Base-by-base conservation (phyloP, 805 yeast genomes). In the Ogataea neopini region DNA sequence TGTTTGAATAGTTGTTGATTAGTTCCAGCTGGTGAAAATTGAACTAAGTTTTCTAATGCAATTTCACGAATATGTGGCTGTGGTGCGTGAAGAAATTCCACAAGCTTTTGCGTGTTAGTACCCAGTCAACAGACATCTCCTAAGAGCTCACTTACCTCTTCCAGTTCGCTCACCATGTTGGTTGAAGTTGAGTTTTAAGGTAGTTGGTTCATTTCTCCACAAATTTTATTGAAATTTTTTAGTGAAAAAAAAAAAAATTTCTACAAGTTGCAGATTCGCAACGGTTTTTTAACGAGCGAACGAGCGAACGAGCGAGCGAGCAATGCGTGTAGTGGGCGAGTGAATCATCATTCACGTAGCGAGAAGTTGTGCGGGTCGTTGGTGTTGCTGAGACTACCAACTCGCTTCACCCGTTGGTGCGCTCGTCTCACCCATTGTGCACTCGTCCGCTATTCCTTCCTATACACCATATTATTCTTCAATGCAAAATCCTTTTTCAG, bases 21-120 rank as follows among this genome's bases (percentile, higher is more conserved):
- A 11, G 61, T 51, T 7, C 92, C 92, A 42, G 81, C 79, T 39
- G 83, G 80, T 8, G 96, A 84, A 64, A 76, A 88, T 2, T 91
- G 95, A 10, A 88, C 89, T 45, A 90, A 66, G 63, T 89, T 83
- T 58, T 87, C 94, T 40, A 91, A 72, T 0, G 97, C 97, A 47
- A 90, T 84, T 57, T 84, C 88, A 49, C 85, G 81, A 26, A 89
- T 87, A 9, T 85, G 84, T 2, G 86, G 83, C 61, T 86, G 88
- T 1, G 87, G 84, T 6, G 92, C 80, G 64, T 88, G 96, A 51
- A 91, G 73, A 62, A 91, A 90, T 40, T 76, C 81, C 18, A 89
- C 96, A 37, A 91, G 71, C 71, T 78, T 45, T 28, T 7, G 17
- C 4, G 34, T 30, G 34, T 30, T 30, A 30, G 30, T 8, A 13